A percentile compares a stretch with the other conserved stretches of the same genome.
Conservation (phyloP, 768 basidiomycete genomes). For the Mrakia blollopis region DNA sequence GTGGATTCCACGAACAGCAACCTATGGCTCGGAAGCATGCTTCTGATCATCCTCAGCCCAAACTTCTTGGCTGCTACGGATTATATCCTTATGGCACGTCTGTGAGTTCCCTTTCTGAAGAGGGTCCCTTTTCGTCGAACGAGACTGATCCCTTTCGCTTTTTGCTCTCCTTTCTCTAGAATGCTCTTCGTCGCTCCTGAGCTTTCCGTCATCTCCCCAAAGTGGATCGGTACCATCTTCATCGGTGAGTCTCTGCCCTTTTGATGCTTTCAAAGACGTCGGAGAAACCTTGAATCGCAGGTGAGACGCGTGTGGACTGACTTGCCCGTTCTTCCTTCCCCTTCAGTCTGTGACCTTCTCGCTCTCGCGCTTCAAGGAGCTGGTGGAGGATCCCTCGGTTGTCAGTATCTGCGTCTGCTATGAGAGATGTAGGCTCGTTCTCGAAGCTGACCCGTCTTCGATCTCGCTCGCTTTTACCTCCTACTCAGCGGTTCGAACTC, state of each 20-base stretch:
- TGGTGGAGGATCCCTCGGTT: slow-evolving; percentile 15
- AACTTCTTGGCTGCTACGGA: slow-evolving; percentile 24
- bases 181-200: slow-evolving; percentile 23
- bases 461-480: neutral
- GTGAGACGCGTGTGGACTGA: neutral
- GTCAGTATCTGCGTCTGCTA: neutral
- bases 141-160: neutral
- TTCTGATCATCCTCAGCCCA: slow-evolving; percentile 5
- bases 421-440: no score
- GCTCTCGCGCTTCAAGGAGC: slow-evolving; percentile 15
- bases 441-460: neutral
- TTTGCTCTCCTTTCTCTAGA: neutral
- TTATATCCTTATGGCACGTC: slow-evolving; percentile 16
- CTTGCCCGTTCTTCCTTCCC: neutral
- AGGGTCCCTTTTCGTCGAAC: no score
- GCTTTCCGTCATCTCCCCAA: neutral
- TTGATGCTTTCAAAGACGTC: no score
- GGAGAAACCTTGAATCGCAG: no score
- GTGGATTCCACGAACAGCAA: neutral
- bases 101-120: neutral
- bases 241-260: neutral
- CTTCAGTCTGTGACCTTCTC: slow-evolving; percentile 10
- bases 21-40: slow-evolving; percentile 9
- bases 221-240: slow-evolving; percentile 16
- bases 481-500: slow-evolving; percentile 8